phyloP scores from a whole-genome alignment of 2,329 filamentous ascomycete genomes.

The Monilinia aucupariae region DNA sequence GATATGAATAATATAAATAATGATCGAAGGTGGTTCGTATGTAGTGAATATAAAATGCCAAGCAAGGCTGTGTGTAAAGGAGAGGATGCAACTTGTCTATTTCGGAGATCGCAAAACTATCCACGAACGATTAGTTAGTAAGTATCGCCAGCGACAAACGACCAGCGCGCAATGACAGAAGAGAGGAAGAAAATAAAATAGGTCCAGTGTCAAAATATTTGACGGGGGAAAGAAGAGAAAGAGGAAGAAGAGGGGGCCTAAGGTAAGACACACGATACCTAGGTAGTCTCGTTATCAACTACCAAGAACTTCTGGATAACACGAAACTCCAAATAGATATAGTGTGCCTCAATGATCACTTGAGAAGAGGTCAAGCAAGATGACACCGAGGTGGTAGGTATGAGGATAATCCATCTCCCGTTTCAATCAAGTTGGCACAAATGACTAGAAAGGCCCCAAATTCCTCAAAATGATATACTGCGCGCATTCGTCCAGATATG shows the following conservation, averaged over 20 bases:
- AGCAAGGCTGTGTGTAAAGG: background rate
- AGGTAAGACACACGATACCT: slow-evolving; percentile 3
- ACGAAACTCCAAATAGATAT: slow-evolving; percentile 1
- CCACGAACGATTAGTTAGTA: slow-evolving; percentile 15
- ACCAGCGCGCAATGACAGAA: slow-evolving; percentile 15
- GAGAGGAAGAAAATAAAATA: slow-evolving; percentile 5
- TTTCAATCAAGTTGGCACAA: background rate
- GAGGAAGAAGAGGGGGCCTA: slow-evolving; percentile 2
- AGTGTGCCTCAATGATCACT: background rate
- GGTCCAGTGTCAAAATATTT: slow-evolving; percentile 8
- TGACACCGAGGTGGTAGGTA: background rate
- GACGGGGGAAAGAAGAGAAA: background rate
- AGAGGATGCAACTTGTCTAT: slow-evolving; percentile 4
- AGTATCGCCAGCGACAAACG: slow-evolving; percentile 20
- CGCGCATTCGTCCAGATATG: slow-evolving; percentile 3
- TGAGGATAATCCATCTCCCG: background rate
- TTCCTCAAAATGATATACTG: background rate
- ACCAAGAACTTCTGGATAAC: background rate
- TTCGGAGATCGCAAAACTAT: background rate
- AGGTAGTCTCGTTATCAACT: background rate
- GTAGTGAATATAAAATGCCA: slow-evolving; percentile 12
- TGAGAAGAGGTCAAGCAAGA: background rate
- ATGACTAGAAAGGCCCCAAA: background rate
- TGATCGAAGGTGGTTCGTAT: slow-evolving; percentile 14
- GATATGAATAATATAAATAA: no score